Evolutionary conservation across 129 eudicot species (phyloP), one percentile per base, ranked within the genome.

Genomic region (Apium graveolens): DNA sequence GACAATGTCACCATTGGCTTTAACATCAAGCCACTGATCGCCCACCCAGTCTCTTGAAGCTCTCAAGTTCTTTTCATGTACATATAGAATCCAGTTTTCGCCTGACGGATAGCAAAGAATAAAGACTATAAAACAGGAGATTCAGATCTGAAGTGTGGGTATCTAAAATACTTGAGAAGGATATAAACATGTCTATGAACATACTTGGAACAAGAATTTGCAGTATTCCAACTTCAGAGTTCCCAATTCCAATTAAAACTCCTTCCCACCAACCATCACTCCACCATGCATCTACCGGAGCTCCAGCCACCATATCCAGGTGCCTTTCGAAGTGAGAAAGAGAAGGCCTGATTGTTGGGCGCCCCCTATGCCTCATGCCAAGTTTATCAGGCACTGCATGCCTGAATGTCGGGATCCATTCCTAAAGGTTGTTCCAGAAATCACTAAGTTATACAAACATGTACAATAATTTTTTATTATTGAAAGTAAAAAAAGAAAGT

Each of bases 241-340:
- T 80, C 57, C 84, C 26, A 5, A 81, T 76, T 78, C 82, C 88
- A 49, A 86, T 78, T 5, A 95, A 81, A 55, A 95, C 88, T 27
- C 99, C 99, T 89, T 95, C 99, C 99, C 99, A 95, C 99, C 99
- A 95, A 20, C 99, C 99, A 85, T 95, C 97, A 75, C 96, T 90
- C 99, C 99, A 95, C 97, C 97, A 95, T 11, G 88, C 96, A 81
- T 95, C 99, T 55, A 91, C 97, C 10, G 92, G 90, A 46, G 86
- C 89, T 77, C 99, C 99, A 13, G 85, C 86, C 81, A 84, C 90
- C 34, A 87, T 82, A 51, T 68, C 83, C 57, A 21, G 46, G 71
- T 72, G 82, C n/a, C 66, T 24, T 53, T 82, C 87, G 24, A 80
- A 41, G 62, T 79, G 81, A 63, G 81, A 70, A 78, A 66, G 81